These are phyloP conservation scores for Aureobasidium leucospermi DNA, from an alignment of 2,329 filamentous ascomycete genomes.

Conservation along the genomic window DNA sequence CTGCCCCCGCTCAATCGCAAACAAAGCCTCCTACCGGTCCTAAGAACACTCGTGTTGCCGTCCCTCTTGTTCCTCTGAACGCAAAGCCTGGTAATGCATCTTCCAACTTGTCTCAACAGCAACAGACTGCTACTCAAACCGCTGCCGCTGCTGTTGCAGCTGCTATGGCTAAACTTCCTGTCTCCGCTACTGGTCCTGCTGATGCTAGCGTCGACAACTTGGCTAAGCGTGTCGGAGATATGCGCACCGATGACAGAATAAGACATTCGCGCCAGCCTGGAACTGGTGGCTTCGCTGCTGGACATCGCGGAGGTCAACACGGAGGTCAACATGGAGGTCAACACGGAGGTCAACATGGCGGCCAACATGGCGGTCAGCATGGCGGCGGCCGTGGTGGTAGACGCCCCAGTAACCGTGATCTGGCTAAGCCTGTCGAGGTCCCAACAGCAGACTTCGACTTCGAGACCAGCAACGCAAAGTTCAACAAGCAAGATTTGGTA, in stretches of 20 bases:
- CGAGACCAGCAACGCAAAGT: conserved; percentile 74
- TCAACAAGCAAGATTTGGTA: conserved; percentile 78
- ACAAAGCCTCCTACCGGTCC: conserved; percentile 37
- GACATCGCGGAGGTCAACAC: conserved; percentile 24
- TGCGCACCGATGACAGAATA: conserved; percentile 56
- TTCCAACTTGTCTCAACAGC: conserved; percentile 25
- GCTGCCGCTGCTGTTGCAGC: conserved; percentile 72
- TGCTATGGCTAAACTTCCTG: conserved; percentile 64
- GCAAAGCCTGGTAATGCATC: conserved; percentile 32
- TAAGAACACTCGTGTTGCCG: conserved; percentile 46
- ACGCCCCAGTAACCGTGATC: conserved; percentile 27
- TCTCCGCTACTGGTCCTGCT: conserved; percentile 16
- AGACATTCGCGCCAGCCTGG: conserved; percentile 43
- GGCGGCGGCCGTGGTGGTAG: conserved; percentile 36
- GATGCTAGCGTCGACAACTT: conserved; percentile 52
- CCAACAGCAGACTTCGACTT: conserved; percentile 92
- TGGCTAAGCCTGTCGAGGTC: conserved; percentile 62
- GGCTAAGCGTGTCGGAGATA: conserved; percentile 67
- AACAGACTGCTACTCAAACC: conserved; percentile 62
- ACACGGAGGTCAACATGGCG: too few relatives aligned
- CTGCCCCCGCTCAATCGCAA: conserved; percentile 39
- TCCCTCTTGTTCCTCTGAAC: conserved; percentile 49
- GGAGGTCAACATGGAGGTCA: too few relatives aligned
- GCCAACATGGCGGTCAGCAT: conserved; percentile 10
- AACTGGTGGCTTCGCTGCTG: conserved; percentile 32